Evolutionary conservation across 2,329 filamentous ascomycete genomes (phyloP).

Genomic region (Lasiodiplodia hormozganensis): DNA sequence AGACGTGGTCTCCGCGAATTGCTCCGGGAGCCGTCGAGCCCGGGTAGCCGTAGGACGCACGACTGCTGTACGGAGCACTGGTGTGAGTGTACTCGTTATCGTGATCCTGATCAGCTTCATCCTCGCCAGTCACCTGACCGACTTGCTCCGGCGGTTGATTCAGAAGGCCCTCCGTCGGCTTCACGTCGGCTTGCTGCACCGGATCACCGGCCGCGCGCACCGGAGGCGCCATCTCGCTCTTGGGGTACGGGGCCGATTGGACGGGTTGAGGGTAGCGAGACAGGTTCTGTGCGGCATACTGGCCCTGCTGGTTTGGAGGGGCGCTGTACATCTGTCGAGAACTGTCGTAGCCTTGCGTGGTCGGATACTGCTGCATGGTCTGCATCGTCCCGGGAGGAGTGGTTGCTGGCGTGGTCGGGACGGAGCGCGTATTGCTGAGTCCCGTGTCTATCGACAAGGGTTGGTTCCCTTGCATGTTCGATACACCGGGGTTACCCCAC

Average conservation of each 20-base stretch:
- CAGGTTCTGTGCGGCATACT: constrained; percentile 70
- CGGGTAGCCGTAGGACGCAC: constrained; percentile 78
- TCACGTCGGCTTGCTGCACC: constrained; percentile 70
- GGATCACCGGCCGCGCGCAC: constrained; percentile 67
- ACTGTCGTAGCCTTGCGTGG: constrained; percentile 74
- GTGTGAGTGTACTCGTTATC: constrained; percentile 88
- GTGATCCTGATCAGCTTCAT: constrained; percentile 76
- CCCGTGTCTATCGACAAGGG: constrained; percentile 82
- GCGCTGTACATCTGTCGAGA: constrained; percentile 81
- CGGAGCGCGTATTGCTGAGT: constrained; percentile 79
- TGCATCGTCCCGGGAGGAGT: constrained; percentile 85
- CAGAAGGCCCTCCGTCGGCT: constrained; percentile 69
- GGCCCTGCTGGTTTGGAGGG: constrained; percentile 68
- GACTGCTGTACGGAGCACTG: constrained; percentile 71
- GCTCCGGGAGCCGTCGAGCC: constrained; percentile 69
- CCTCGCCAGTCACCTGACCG: constrained; percentile 63
- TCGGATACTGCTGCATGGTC: constrained; percentile 79
- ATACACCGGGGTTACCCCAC: constrained; percentile 65
- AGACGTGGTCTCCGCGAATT: constrained; percentile 73
- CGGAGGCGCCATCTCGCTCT: constrained; percentile 67
- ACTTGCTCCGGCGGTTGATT: constrained; percentile 55
- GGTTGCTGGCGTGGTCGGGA: constrained; percentile 89
- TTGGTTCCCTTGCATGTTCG: constrained; percentile 65
- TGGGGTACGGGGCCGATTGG: constrained; percentile 70
- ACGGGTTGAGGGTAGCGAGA: constrained; percentile 67